Conservation (phyloP, 768 basidiomycete species). For the Amanita molliuscula region DNA sequence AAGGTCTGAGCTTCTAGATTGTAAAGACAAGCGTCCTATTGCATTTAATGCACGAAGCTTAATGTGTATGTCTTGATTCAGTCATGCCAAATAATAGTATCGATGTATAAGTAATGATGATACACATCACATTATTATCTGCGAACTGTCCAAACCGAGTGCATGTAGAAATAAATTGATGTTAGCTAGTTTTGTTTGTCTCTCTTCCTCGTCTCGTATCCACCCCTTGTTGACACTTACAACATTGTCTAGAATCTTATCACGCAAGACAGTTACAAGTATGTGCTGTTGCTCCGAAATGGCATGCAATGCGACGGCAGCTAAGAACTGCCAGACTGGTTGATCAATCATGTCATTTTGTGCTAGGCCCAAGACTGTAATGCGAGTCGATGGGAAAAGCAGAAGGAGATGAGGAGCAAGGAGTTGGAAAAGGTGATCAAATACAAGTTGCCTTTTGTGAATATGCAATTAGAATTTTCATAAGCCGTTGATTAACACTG, state of each 20-base stretch:
- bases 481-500: conserved; percentile 8
- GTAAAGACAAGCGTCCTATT: conserved; percentile 10
- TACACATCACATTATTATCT: conserved; percentile 46
- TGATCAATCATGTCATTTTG: conserved; percentile 67
- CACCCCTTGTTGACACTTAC: conserved; percentile 68
- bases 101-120: neutral
- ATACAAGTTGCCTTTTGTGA: conserved; percentile 67
- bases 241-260: conserved; percentile 91
- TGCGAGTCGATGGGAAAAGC: conserved; percentile 88
- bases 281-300: conserved; percentile 80
- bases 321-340: conserved; percentile 92
- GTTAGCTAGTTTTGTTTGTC: conserved; percentile 74
- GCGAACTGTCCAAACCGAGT: conserved; percentile 57
- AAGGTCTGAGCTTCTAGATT: conserved; percentile 23
- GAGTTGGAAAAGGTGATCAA: conserved; percentile 77
- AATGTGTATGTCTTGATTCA: conserved; percentile 11
- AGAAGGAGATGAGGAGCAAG: conserved; percentile 65
- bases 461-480: conserved; percentile 8
- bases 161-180: conserved; percentile 88
- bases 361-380: conserved; percentile 28
- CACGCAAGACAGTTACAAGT: conserved; percentile 76
- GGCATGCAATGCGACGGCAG: conserved; percentile 79
- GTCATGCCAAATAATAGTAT: neutral
- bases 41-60: conserved; percentile 17
- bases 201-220: conserved; percentile 62